Evolutionary conservation across 305 asterid genomes (phyloP).

Genomic region (Andrographis paniculata): DNA sequence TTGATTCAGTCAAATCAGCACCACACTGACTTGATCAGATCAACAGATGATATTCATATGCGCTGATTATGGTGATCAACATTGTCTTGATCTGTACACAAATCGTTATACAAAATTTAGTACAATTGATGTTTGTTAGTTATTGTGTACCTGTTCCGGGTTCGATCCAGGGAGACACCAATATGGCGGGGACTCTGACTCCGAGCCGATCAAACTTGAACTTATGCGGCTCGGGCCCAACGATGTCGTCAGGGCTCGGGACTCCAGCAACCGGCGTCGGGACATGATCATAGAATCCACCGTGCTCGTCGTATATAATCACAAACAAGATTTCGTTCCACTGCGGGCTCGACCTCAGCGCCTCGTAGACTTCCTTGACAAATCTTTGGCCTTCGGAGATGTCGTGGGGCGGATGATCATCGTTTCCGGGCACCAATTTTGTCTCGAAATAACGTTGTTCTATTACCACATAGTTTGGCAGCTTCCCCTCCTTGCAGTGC

Average conservation of each 20-base stretch:
- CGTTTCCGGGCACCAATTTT: slow-evolving; percentile 56
- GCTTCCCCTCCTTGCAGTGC: slow-evolving; percentile 68
- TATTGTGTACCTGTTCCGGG: not conserved
- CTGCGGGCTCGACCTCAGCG: slow-evolving; percentile 72
- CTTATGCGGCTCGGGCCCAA: not conserved
- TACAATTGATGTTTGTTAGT: too few relatives aligned
- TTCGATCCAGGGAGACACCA: not conserved
- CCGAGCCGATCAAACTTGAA: not conserved
- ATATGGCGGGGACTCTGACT: not conserved
- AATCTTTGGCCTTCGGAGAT: slow-evolving; percentile 57
- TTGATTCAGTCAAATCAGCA: too few relatives aligned
- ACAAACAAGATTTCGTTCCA: slow-evolving; percentile 69
- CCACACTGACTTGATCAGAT: too few relatives aligned
- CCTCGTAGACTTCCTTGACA: slow-evolving; percentile 61
- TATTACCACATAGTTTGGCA: slow-evolving; percentile 70
- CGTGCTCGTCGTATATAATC: slow-evolving; percentile 68
- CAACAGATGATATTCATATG: too few relatives aligned
- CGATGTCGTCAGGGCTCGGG: not conserved
- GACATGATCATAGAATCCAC: slow-evolving; percentile 82
- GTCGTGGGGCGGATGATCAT: slow-evolving; percentile 86
- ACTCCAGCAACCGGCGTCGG: slow-evolving; percentile 51
- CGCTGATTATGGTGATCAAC: too few relatives aligned
- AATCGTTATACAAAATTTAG: too few relatives aligned
- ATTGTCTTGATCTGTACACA: too few relatives aligned
- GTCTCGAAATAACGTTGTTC: slow-evolving; percentile 67